Evolutionary conservation across 2,329 filamentous ascomycete genomes (phyloP).

Genomic region (Juglanconis oblonga): DNA sequence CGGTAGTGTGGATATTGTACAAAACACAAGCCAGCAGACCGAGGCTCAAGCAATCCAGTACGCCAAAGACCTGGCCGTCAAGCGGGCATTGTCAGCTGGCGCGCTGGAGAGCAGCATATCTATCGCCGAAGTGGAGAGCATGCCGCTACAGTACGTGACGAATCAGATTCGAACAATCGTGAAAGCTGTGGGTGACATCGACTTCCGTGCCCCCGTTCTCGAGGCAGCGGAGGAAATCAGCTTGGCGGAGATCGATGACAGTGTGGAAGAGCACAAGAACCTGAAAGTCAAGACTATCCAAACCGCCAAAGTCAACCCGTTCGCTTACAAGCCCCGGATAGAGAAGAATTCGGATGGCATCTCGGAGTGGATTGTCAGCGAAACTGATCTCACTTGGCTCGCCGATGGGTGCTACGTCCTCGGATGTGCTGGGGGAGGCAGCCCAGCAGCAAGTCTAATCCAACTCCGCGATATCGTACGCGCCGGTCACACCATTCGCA

Average conservation of each 20-base stretch:
- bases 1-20: constrained; percentile 22
- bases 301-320: constrained; percentile 25
- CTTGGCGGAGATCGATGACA: constrained; percentile 8
- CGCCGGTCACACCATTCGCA: constrained; percentile 35
- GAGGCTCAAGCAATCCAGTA: constrained; percentile 21
- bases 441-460: constrained; percentile 34
- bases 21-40: constrained; percentile 21
- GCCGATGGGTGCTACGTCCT: constrained; percentile 45
- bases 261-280: constrained; percentile 25
- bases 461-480: constrained; percentile 37
- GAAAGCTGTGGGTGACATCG: constrained; percentile 38
- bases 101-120: constrained; percentile 27
- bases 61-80: constrained; percentile 21
- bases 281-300: constrained; percentile 32
- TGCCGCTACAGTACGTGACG: constrained; percentile 32
- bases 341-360: constrained; percentile 24
- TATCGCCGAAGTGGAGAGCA: constrained; percentile 41
- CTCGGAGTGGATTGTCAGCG: constrained; percentile 40
- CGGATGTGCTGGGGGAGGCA: constrained; percentile 45
- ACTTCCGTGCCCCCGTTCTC: constrained; percentile 30
- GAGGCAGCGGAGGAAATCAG: constrained; percentile 18
- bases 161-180: constrained; percentile 33
- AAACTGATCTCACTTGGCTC: constrained; percentile 43
- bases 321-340: constrained; percentile 32
- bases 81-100: constrained; percentile 19